phyloP scores from a whole-genome alignment of 2,329 filamentous ascomycete genomes.

The Xylariales sp. region DNA sequence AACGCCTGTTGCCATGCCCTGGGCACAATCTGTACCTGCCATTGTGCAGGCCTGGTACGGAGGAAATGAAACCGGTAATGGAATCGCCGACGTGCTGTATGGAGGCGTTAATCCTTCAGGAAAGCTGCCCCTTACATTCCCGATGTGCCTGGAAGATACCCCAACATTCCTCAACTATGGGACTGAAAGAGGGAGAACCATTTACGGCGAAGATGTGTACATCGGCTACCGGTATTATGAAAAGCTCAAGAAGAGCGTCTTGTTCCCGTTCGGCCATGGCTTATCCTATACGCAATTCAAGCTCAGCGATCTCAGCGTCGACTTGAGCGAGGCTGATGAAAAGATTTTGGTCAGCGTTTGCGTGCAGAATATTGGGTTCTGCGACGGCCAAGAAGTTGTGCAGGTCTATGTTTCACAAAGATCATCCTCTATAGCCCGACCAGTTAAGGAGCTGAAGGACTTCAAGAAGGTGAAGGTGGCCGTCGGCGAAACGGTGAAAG shows the following conservation, averaged over 20 bases:
- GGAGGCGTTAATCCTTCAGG: conserved; percentile 70
- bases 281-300: conserved; percentile 75
- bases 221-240: conserved; percentile 81
- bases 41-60: conserved; percentile 79
- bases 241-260: conserved; percentile 54
- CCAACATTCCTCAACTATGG: conserved; percentile 73
- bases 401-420: no score
- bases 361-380: no score
- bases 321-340: no score
- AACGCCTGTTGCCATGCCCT: conserved; percentile 69
- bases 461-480: no score
- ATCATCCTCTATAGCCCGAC: no score
- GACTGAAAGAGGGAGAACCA: conserved; percentile 63
- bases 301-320: no score
- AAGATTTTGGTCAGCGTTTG: no score
- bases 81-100: conserved; percentile 73
- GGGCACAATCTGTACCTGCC: conserved; percentile 51
- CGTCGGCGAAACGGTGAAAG: no score
- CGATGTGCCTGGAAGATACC: conserved; percentile 62
- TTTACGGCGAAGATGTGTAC: conserved; percentile 79
- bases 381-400: no score
- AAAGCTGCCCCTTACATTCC: conserved; percentile 72
- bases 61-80: conserved; percentile 78
- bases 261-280: conserved; percentile 77
- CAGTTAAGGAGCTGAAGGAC: no score